Percentiles rank a stretch among this genome's conserved stretches.
Evolutionary conservation across 2,329 filamentous ascomycete genomes (phyloP).

Genomic region (Trichoderma polysporum): DNA sequence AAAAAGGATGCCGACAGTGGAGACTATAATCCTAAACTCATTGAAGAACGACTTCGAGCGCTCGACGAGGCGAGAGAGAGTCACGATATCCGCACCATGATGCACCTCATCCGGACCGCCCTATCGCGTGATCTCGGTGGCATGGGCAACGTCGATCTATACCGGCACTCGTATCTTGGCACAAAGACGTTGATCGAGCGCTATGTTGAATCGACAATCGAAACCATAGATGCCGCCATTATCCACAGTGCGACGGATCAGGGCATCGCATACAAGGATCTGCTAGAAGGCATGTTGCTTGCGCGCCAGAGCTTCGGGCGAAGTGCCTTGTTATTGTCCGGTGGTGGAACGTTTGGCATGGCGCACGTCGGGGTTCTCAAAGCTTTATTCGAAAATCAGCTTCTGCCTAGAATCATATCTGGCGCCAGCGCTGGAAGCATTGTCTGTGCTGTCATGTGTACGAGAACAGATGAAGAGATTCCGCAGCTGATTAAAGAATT

Average conservation of each 20-base stretch:
- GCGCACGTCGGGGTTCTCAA: constrained; percentile 88
- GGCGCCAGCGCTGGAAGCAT: constrained; percentile 87
- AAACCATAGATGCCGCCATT: constrained; percentile 71
- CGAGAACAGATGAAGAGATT: constrained; percentile 75
- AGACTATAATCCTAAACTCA: constrained; percentile 70
- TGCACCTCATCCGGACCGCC: constrained; percentile 76
- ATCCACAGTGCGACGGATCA: constrained; percentile 55
- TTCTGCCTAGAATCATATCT: constrained; percentile 83
- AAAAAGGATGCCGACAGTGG: constrained; percentile 62
- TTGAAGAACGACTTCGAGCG: constrained; percentile 67
- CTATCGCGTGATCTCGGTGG: constrained; percentile 79
- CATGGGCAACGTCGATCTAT: constrained; percentile 80
- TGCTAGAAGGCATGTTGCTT: constrained; percentile 68
- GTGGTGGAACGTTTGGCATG: constrained; percentile 89
- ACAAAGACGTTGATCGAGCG: constrained; percentile 85
- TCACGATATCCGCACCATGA: constrained; percentile 73
- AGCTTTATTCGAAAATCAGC: constrained; percentile 68
- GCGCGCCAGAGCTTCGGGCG: constrained; percentile 81
- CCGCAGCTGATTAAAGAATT: constrained; percentile 68
- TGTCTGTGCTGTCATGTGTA: constrained; percentile 77
- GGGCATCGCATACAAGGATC: constrained; percentile 56
- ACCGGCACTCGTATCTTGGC: constrained; percentile 79
- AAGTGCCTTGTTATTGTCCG: constrained; percentile 78
- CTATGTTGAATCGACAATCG: constrained; percentile 77
- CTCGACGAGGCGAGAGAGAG: constrained; percentile 72